Evolutionary conservation across 73 alveolate genomes (phyloP), one percentile per base, ranked within the genome.

Genomic region (Diophrys sp.): DNA sequence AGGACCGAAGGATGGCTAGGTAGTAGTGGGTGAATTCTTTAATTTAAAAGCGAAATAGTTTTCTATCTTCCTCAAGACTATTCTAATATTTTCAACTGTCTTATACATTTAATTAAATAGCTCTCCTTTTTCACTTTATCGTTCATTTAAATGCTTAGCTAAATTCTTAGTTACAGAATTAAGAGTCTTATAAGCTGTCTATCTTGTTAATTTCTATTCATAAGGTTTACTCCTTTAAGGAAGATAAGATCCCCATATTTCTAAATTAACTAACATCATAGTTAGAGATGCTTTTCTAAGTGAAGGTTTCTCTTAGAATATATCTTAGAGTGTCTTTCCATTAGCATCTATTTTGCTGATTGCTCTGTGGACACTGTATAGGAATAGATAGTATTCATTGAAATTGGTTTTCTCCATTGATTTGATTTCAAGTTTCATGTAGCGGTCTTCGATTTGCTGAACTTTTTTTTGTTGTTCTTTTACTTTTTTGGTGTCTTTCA

Each of bases 231-330:
- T 33, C 23, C 33, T 78, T 30, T 77, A 67, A 5, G 93, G 93
- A 24, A 31, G 23, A 44, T 54, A 86, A 34, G 87, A 79, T 2
- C 93, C 93, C 82, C 84, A 86, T 0, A 86, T 32, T 32, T 86
- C 93, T 0, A 86, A 79, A 67, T 86, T 86, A 57, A 86, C 33
- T 1, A 86, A 23, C 54, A 66, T 54, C 33, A 31, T n/a, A 56
- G 56, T 57, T 27, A 77, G 33, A n/a, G 71, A 66, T 29, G 57
- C 78, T 14, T 54, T 14, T 67, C 71, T 71, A 0, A 29, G 28
- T 25, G 54, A 33, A 24, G 31, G 31, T 1, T 23, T 67, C 44
- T 66, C 77, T 66, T 25, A 71, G 26, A 77, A 77, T 1, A 77
- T 67, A 5, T 66, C 53, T 23, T 62, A 8, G 31, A 77, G 56